Conservation (phyloP, 345 rosid genomes). For the Pistacia atlantica region DNA sequence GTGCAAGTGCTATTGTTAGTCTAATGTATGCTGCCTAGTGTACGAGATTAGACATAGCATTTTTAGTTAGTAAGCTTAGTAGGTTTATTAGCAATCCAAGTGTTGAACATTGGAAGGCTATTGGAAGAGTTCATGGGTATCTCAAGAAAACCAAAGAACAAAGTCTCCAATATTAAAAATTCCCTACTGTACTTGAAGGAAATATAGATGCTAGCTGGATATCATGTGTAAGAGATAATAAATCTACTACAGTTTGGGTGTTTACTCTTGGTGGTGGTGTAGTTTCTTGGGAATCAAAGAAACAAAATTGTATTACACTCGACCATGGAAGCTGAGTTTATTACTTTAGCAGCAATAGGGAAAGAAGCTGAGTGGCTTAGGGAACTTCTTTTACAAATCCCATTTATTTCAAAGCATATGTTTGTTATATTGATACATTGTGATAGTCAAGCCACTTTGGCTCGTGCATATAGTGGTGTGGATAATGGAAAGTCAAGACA, state of each 20-base stretch:
- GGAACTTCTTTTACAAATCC: not conserved
- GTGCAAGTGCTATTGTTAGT: too few species aligned
- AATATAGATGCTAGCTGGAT: not conserved
- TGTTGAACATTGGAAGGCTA: too few species aligned
- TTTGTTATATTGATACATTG: not conserved
- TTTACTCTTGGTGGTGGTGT: not conserved
- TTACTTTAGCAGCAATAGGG: not conserved
- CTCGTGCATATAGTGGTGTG: not conserved
- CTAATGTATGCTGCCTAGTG: too few species aligned
- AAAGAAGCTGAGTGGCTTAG: not conserved
- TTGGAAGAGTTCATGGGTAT: too few species aligned
- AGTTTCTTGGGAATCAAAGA: not conserved
- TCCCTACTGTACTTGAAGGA: not conserved
- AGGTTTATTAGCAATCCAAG: not conserved
- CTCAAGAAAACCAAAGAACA: not conserved
- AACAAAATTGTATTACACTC: not conserved
- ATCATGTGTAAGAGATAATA: not conserved
- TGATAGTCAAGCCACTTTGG: not conserved
- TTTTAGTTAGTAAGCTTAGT: not conserved
- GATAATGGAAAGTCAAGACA: not conserved
- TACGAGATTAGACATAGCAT: too few species aligned
- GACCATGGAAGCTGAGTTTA: not conserved
- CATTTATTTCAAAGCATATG: not conserved
- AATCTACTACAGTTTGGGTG: not conserved
- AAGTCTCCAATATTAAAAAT: not conserved